Evolutionary conservation across 2,329 filamentous ascomycete species (phyloP).

Genomic region (Monosporascus sp.): DNA sequence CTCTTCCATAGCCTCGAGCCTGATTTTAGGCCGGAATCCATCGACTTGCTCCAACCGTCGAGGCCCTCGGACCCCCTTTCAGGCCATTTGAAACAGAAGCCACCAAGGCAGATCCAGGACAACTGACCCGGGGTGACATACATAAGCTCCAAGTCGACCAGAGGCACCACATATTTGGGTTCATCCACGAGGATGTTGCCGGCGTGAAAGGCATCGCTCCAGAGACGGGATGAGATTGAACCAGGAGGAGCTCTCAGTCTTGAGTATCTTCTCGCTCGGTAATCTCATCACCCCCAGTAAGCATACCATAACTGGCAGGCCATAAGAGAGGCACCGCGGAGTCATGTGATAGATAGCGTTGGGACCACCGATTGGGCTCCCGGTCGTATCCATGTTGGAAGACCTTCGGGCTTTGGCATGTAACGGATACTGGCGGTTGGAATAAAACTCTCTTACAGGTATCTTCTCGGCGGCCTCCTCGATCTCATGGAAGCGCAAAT

Average conservation of each 20-base stretch:
- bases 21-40: slow-evolving; percentile 27
- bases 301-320: too few relatives aligned
- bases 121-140: slow-evolving; percentile 31
- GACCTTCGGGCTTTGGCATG: too few relatives aligned
- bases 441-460: too few relatives aligned
- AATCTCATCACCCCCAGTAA: too few relatives aligned
- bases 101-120: slow-evolving; percentile 33
- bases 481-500: too few relatives aligned
- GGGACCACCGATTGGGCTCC: too few relatives aligned
- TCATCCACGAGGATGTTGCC: background rate
- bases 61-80: slow-evolving; percentile 29
- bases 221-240: background rate
- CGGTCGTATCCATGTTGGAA: too few relatives aligned
- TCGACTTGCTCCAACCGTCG: slow-evolving; percentile 27
- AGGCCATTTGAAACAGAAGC: slow-evolving; percentile 29
- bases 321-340: too few relatives aligned
- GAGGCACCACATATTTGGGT: slow-evolving; percentile 17
- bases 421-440: too few relatives aligned
- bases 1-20: slow-evolving; percentile 25
- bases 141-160: slow-evolving; percentile 38
- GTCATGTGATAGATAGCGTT: too few relatives aligned
- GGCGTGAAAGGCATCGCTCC: background rate
- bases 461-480: too few relatives aligned
- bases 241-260: background rate
- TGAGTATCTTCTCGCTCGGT: too few relatives aligned